Conservation (phyloP, 1,139 yeast species). For the Geotrichum siamense region DNA sequence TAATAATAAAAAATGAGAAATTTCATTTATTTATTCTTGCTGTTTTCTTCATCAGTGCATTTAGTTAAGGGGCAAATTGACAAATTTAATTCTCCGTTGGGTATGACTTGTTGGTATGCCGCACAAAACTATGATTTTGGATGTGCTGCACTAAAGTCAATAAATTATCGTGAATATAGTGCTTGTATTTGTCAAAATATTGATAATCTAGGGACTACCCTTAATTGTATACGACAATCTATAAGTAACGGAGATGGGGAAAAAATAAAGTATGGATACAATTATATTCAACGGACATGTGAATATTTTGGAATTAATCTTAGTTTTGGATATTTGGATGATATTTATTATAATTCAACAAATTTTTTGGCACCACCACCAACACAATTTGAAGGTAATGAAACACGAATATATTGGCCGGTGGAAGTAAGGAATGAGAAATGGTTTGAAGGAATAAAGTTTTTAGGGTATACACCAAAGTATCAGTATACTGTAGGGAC, state of each 20-base stretch:
- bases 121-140: neutral
- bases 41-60: no score
- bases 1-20: no score
- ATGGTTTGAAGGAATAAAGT: constrained; percentile 3
- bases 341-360: constrained; percentile 11
- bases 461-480: constrained; percentile 12
- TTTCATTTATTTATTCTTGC: no score
- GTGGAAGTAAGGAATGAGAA: neutral
- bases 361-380: neutral
- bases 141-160: neutral
- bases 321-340: constrained; percentile 13
- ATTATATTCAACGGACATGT: constrained; percentile 12
- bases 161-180: neutral
- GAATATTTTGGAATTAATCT: constrained; percentile 11
- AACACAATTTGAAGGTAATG: neutral
- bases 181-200: neutral
- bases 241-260: neutral
- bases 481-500: constrained; percentile 31
- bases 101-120: neutral
- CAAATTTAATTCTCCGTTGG: neutral
- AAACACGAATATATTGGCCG: neutral
- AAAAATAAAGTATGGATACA: constrained; percentile 12
- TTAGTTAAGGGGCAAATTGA: no score
- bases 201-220: neutral
- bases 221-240: neutral